These are phyloP conservation scores for Helotiales sp. DNA, from an alignment of 2,329 filamentous ascomycete species.

Conservation along the genomic window DNA sequence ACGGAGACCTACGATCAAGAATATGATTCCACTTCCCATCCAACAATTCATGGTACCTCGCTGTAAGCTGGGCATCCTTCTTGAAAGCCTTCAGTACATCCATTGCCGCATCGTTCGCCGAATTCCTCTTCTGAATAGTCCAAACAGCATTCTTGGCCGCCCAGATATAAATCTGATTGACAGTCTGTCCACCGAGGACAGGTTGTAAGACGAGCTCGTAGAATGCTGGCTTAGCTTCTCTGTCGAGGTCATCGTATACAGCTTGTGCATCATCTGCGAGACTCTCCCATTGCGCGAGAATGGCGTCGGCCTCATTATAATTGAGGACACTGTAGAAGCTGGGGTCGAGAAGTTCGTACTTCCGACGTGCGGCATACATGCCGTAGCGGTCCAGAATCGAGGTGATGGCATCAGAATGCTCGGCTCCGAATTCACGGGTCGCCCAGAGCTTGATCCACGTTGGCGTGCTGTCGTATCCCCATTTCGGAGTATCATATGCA, in stretches of 20 bases:
- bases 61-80: slow-evolving; percentile 61
- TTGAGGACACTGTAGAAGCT: slow-evolving; percentile 64
- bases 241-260: slow-evolving; percentile 59
- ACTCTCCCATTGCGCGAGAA: slow-evolving; percentile 59
- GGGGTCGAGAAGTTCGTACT: slow-evolving; percentile 66
- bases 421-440: slow-evolving; percentile 59
- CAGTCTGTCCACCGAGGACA: slow-evolving; percentile 59
- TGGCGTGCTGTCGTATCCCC: slow-evolving; percentile 59
- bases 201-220: slow-evolving; percentile 68
- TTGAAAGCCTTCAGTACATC: slow-evolving; percentile 59
- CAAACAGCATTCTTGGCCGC: slow-evolving; percentile 59
- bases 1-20: slow-evolving; percentile 54
- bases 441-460: slow-evolving; percentile 63
- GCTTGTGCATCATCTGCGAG: slow-evolving; percentile 59
- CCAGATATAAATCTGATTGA: slow-evolving; percentile 58
- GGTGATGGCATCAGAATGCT: slow-evolving; percentile 54
- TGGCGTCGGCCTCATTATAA: slow-evolving; percentile 65
- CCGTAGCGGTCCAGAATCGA: slow-evolving; percentile 60
- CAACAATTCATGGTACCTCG: slow-evolving; percentile 61
- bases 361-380: slow-evolving; percentile 60
- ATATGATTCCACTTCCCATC: slow-evolving; percentile 68
- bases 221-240: slow-evolving; percentile 59
- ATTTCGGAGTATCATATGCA: slow-evolving; percentile 65
- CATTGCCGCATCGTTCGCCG: slow-evolving; percentile 58
- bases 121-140: slow-evolving; percentile 60